Conservation (phyloP, 805 yeast genomes). For the Cephaloascus albidus region DNA sequence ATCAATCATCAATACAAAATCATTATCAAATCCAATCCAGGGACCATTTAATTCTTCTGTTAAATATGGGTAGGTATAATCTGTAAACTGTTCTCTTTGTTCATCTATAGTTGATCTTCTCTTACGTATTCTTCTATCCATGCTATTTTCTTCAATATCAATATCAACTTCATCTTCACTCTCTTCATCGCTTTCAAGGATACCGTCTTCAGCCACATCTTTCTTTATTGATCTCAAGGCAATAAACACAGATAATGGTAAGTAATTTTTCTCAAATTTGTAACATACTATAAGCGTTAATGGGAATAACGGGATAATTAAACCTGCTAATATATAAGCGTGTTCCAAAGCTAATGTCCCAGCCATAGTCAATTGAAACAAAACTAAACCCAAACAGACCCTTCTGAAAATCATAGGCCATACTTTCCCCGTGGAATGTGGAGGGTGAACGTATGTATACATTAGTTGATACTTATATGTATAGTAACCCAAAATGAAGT, state of each 20-base stretch:
- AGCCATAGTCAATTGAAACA: conserved; percentile 54
- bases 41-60: conserved; percentile 43
- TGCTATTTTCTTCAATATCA: not conserved
- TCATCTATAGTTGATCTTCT: conserved; percentile 49
- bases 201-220: conserved; percentile 21
- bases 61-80: conserved; percentile 40
- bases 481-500: conserved; percentile 46
- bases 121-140: conserved; percentile 8
- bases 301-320: conserved; percentile 40
- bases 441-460: conserved; percentile 54
- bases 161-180: not conserved
- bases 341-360: conserved; percentile 56
- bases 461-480: conserved; percentile 55
- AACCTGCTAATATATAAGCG: conserved; percentile 37
- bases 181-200: conserved; percentile 1
- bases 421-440: conserved; percentile 57
- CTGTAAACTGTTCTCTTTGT: conserved; percentile 40
- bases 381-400: conserved; percentile 42
- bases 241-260: conserved; percentile 44
- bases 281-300: conserved; percentile 34
- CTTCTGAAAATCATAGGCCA: conserved; percentile 58
- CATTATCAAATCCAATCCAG: conserved; percentile 49
- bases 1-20: conserved; percentile 29
- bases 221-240: conserved; percentile 50
- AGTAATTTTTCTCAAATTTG: conserved; percentile 45